Conservation (phyloP, 2,329 filamentous ascomycete genomes). For the Balansia obtecta region DNA sequence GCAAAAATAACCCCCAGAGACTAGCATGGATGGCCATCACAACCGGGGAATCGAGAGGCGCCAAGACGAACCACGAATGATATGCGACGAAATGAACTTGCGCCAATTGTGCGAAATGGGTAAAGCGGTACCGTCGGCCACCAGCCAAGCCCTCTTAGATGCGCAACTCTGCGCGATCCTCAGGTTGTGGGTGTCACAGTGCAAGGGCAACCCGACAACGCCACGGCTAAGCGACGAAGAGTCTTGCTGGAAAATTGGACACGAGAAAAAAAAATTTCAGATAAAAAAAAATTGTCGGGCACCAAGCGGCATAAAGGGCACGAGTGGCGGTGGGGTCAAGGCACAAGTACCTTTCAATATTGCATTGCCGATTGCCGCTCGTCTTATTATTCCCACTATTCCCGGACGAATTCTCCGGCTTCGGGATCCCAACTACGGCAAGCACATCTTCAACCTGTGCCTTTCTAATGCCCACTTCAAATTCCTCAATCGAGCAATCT, state of each 20-base stretch:
- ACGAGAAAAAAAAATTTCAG: too few relatives aligned
- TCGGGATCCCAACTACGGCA: not conserved
- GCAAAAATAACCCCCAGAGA: not conserved
- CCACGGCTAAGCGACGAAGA: too few relatives aligned
- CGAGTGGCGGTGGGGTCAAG: not conserved
- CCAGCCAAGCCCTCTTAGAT: not conserved
- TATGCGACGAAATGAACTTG: not conserved
- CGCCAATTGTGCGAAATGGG: too few relatives aligned
- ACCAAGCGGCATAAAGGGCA: not conserved
- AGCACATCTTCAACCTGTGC: not conserved
- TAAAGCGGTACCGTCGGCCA: not conserved
- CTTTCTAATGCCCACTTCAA: not conserved
- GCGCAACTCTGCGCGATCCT: too few relatives aligned
- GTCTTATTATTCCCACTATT: conserved; percentile 3
- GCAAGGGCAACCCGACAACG: too few relatives aligned
- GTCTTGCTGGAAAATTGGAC: too few relatives aligned
- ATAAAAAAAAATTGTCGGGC: not conserved
- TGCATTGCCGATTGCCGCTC: not conserved
- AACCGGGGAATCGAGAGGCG: not conserved
- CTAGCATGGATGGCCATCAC: not conserved
- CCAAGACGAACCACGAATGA: not conserved
- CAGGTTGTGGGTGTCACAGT: too few relatives aligned
- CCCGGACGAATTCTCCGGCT: not conserved
- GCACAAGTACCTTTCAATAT: not conserved
- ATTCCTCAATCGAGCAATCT: not conserved